Evolutionary conservation across 1,284 basidiomycete genomes (phyloP).

Genomic region (Irpex rosettiformis): DNA sequence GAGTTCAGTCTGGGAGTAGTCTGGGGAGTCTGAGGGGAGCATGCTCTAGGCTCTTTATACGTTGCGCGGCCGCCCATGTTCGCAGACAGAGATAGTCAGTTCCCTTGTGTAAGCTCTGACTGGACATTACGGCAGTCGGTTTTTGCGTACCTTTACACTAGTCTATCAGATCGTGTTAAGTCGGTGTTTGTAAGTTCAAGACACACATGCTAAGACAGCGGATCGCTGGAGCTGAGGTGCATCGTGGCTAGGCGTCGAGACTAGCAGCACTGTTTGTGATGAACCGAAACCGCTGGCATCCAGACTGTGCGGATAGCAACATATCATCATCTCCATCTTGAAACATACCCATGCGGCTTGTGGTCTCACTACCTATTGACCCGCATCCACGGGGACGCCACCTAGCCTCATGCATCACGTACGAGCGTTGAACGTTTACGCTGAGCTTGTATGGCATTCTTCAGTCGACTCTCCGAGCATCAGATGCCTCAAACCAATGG

Average conservation of each 20-base stretch:
- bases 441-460: background rate
- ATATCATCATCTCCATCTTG: background rate
- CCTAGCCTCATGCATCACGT: background rate
- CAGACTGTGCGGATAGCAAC: background rate
- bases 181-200: background rate
- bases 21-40: background rate
- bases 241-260: background rate
- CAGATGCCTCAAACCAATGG: background rate
- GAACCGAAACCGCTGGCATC: background rate
- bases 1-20: background rate
- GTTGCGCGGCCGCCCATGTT: background rate
- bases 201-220: background rate
- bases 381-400: background rate
- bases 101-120: background rate
- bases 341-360: background rate
- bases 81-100: background rate
- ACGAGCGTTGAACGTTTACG: background rate
- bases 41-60: background rate
- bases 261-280: background rate
- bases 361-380: background rate
- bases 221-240: background rate
- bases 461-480: background rate
- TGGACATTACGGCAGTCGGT: background rate
- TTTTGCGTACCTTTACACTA: background rate
- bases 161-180: background rate